Conservation (phyloP, 1,284 basidiomycete species). For the Ceratobasidium papillatum region DNA sequence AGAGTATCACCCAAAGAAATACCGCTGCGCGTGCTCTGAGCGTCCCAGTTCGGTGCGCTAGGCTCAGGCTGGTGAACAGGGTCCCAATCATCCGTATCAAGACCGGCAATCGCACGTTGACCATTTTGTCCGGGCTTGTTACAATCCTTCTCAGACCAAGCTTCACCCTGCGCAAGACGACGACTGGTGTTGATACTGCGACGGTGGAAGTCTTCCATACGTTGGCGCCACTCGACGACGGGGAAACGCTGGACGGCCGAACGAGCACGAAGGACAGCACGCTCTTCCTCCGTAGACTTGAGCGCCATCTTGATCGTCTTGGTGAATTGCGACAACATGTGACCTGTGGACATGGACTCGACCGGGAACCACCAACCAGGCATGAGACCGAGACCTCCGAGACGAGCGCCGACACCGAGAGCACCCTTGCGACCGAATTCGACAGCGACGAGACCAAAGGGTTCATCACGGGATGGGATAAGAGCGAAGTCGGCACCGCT, state of each 20-base stretch:
- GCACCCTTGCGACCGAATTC: slow-evolving; percentile 96
- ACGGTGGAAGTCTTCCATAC: slow-evolving; percentile 91
- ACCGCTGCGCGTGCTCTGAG: slow-evolving; percentile 42
- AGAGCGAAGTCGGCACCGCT: slow-evolving; percentile 93
- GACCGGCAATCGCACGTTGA: slow-evolving; percentile 53
- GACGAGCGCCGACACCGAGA: slow-evolving; percentile 88
- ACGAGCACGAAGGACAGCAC: slow-evolving; percentile 88
- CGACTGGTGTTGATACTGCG: slow-evolving; percentile 82
- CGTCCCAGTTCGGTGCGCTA: slow-evolving; percentile 63
- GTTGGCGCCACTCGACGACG: slow-evolving; percentile 94
- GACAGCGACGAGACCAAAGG: slow-evolving; percentile 92
- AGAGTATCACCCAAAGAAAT: slow-evolving; percentile 48
- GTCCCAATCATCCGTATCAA: slow-evolving; percentile 65
- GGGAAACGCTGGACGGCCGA: slow-evolving; percentile 95
- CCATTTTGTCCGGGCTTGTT: slow-evolving; percentile 59
- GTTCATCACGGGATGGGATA: slow-evolving; percentile 93
- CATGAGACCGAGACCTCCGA: slow-evolving; percentile 94
- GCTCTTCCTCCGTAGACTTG: slow-evolving; percentile 88
- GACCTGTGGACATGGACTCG: slow-evolving; percentile 86
- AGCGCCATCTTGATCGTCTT: slow-evolving; percentile 94
- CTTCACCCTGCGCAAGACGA: slow-evolving; percentile 69
- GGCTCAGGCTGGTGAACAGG: slow-evolving; percentile 62
- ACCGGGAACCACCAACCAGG: slow-evolving; percentile 99
- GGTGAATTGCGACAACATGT: slow-evolving; percentile 93
- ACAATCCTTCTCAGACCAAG: slow-evolving; percentile 68